Percentiles rank a stretch among this genome's conserved stretches.
phyloP scores from a whole-genome alignment of 164 flowering plant genomes.

The Nymphaea thermarum region DNA sequence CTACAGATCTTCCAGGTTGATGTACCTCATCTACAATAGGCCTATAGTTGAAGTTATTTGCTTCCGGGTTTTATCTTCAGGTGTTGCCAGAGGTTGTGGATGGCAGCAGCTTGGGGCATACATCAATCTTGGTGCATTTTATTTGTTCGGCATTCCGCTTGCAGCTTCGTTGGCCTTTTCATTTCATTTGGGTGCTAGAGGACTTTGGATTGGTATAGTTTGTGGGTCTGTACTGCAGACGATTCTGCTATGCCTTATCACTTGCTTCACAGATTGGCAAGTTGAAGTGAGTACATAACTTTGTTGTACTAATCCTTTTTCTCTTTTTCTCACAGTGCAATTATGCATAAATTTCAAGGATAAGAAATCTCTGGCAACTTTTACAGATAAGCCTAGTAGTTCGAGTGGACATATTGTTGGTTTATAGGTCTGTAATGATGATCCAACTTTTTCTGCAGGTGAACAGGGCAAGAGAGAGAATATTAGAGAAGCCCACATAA shows the following conservation, averaged over 20 bases:
- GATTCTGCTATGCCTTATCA: conserved; percentile 26
- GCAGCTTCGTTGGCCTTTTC: conserved; percentile 39
- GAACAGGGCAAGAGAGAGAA: background rate
- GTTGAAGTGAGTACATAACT: conserved; percentile 27
- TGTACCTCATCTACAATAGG: too few relatives aligned
- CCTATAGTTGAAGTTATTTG: background rate
- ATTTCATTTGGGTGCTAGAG: conserved; percentile 37
- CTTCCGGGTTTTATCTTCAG: conserved; percentile 13
- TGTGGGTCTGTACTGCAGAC: conserved; percentile 42
- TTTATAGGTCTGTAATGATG: background rate
- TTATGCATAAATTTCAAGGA: too few relatives aligned
- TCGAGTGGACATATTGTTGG: background rate
- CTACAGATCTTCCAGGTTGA: too few relatives aligned
- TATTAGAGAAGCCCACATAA: background rate
- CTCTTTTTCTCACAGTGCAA: background rate
- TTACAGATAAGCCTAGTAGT: background rate
- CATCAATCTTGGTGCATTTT: conserved; percentile 59
- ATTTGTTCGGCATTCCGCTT: conserved; percentile 53
- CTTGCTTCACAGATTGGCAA: conserved; percentile 52
- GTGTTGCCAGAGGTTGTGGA: conserved; percentile 76
- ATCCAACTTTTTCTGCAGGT: background rate
- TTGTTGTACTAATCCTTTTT: background rate
- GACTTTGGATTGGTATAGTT: conserved; percentile 70
- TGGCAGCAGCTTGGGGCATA: conserved; percentile 79
- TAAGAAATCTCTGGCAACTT: background rate